Evolutionary conservation across 2,329 filamentous ascomycete genomes (phyloP).

Genomic region (Dothistroma pini): DNA sequence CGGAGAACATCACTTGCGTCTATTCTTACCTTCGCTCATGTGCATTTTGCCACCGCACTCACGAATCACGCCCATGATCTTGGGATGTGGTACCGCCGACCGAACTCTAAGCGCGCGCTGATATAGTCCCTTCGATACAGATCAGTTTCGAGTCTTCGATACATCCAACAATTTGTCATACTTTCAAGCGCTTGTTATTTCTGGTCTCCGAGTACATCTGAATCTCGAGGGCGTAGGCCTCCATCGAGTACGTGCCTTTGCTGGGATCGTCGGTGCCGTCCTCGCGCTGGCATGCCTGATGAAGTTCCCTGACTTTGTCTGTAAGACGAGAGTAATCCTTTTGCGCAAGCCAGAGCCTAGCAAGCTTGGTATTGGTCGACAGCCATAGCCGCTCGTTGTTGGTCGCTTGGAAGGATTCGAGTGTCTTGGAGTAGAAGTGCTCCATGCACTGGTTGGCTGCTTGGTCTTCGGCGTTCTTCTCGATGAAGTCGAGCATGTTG

Average conservation of each 20-base stretch:
- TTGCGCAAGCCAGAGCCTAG: conserved; percentile 83
- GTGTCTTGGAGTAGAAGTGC: conserved; percentile 88
- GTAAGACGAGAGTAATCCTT: conserved; percentile 79
- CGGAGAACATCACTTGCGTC: conserved; percentile 25
- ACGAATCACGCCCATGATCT: conserved; percentile 98
- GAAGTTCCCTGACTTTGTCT: conserved; percentile 82
- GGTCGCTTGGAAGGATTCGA: conserved; percentile 91
- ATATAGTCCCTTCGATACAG: conserved; percentile 62
- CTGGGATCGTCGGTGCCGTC: conserved; percentile 87
- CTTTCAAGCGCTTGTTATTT: conserved; percentile 96
- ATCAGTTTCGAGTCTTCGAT: conserved; percentile 13
- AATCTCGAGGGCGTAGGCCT: conserved; percentile 95
- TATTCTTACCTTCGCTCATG: conserved; percentile 73
- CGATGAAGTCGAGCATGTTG: conserved; percentile 97
- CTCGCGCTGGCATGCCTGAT: conserved; percentile 79
- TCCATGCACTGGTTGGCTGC: conserved; percentile 81
- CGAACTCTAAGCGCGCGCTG: conserved; percentile 86
- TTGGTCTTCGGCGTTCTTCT: conserved; percentile 74
- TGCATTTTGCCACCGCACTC: conserved; percentile 99
- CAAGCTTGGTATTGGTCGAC: conserved; percentile 97
- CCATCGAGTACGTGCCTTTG: conserved; percentile 93
- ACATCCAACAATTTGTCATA: conserved; percentile 28
- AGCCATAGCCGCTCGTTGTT: conserved; percentile 98
- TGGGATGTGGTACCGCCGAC: conserved; percentile 96
- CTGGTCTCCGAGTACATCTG: conserved; percentile 97